These are phyloP conservation scores for Haplosporangium sp. DNA, from an alignment of 371 early-diverging fungal species.

Conservation along the genomic window DNA sequence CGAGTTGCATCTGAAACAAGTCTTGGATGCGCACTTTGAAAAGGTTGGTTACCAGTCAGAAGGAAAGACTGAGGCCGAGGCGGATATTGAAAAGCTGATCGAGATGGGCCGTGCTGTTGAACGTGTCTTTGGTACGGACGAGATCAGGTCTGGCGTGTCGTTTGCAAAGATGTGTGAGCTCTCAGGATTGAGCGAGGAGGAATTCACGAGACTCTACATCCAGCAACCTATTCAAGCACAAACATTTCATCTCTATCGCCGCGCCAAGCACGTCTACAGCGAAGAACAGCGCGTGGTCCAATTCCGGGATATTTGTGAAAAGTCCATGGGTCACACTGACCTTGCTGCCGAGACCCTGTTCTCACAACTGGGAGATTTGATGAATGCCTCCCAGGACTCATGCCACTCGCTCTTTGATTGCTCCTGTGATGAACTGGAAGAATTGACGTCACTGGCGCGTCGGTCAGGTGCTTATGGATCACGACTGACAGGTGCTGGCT, in stretches of 20 bases:
- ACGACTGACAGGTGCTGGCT: constrained; percentile 94
- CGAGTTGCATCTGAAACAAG: constrained; percentile 69
- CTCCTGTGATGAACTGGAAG: constrained; percentile 88
- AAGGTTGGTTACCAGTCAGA: constrained; percentile 33
- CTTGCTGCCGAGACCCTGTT: constrained; percentile 22
- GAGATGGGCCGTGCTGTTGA: constrained; percentile 58
- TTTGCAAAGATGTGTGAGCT: constrained; percentile 71
- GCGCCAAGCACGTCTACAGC: constrained; percentile 86
- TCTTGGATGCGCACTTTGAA: constrained; percentile 70
- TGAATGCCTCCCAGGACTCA: constrained; percentile 90
- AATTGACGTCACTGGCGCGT: constrained; percentile 78
- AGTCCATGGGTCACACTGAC: constrained; percentile 32
- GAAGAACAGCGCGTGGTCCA: constrained; percentile 88
- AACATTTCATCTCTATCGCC: constrained; percentile 79
- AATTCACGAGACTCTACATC: constrained; percentile 70
- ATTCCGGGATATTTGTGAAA: constrained; percentile 78
- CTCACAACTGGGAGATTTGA: constrained; percentile 76
- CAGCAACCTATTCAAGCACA: constrained; percentile 77
- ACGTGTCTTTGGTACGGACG: constrained; percentile 56
- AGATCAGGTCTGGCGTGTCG: constrained; percentile 68
- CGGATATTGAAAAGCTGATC: constrained; percentile 60
- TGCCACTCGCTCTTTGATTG: constrained; percentile 89
- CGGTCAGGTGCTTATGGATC: constrained; percentile 84
- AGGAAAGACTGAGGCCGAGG: constrained; percentile 54
- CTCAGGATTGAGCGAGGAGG: constrained; percentile 64